phyloP scores from a whole-genome alignment of 169 alveolate species.

The Cryptosporidium sp. region DNA sequence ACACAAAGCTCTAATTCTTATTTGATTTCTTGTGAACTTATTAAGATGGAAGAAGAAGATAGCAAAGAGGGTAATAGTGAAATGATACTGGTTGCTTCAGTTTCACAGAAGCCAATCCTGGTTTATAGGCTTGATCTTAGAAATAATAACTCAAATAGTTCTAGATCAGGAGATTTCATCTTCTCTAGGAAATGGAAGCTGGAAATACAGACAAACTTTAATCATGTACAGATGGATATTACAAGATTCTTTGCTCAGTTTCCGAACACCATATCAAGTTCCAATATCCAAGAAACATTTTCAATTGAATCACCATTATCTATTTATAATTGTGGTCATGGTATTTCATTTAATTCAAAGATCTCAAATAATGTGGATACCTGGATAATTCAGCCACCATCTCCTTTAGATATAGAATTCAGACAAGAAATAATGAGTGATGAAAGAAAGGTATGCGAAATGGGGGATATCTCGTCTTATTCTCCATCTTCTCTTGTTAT shows the following conservation, averaged over 20 bases:
- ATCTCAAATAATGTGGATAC: slow-evolving; percentile 54
- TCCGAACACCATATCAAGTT: slow-evolving; percentile 1
- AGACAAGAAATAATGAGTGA: neutral
- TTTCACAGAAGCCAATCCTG: slow-evolving; percentile 27
- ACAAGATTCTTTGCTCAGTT: slow-evolving; percentile 41
- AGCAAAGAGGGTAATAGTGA: slow-evolving; percentile 6
- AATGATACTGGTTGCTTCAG: slow-evolving; percentile 40
- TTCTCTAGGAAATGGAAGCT: slow-evolving; percentile 38
- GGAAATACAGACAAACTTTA: slow-evolving; percentile 11
- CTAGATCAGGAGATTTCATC: neutral
- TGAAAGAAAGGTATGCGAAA: neutral
- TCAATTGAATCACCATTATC: slow-evolving; percentile 55
- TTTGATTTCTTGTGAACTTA: slow-evolving; percentile 35
- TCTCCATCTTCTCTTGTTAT: slow-evolving; percentile 4
- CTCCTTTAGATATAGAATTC: neutral
- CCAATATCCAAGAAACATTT: slow-evolving; percentile 38
- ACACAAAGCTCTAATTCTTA: neutral
- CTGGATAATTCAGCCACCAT: slow-evolving; percentile 61
- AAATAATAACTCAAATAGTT: neutral
- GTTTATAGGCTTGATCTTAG: slow-evolving; percentile 19
- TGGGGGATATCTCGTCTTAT: neutral
- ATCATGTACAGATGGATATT: slow-evolving; percentile 5
- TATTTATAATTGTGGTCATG: slow-evolving; percentile 57
- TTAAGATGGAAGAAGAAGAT: slow-evolving; percentile 8
- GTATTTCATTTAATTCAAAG: neutral